Percentiles rank a stretch among this genome's conserved stretches.
Conservation (phyloP, 768 basidiomycete genomes). For the Hortiboletus campestris region DNA sequence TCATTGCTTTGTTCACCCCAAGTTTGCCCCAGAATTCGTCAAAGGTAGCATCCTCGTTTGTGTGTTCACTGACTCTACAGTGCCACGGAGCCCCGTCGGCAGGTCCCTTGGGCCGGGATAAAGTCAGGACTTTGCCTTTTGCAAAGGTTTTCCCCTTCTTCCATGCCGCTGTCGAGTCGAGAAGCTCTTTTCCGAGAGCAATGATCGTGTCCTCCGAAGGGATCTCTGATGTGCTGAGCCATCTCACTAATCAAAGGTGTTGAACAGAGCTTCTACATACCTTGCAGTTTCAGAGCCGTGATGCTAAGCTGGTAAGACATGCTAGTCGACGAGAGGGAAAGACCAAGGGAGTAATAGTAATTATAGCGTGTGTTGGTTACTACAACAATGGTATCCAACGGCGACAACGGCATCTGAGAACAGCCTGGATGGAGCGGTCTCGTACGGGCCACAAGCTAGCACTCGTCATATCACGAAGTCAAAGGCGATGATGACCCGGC, state of each 20-base stretch:
- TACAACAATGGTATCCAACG: conserved; percentile 17
- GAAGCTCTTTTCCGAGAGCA: conserved; percentile 49
- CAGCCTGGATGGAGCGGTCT: background rate
- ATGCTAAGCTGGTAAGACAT: conserved; percentile 41
- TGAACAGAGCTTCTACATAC: conserved; percentile 23
- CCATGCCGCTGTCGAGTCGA: conserved; percentile 60
- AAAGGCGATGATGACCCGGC: conserved; percentile 9
- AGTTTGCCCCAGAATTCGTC: conserved; percentile 72
- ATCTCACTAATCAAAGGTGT: background rate
- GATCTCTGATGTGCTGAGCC: conserved; percentile 41
- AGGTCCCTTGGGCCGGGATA: conserved; percentile 47
- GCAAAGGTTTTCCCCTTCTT: conserved; percentile 64
- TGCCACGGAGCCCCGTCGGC: conserved; percentile 66
- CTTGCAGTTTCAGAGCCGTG: conserved; percentile 37
- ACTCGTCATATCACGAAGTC: conserved; percentile 5
- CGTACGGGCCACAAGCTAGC: background rate
- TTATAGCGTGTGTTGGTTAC: conserved; percentile 16
- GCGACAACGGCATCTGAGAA: background rate
- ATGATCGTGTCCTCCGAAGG: conserved; percentile 60
- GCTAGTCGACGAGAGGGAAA: background rate
- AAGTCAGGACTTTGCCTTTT: conserved; percentile 54
- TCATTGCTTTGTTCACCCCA: conserved; percentile 60
- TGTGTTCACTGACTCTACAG: conserved; percentile 65
- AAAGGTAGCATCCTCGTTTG: conserved; percentile 64
- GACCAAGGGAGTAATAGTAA: conserved; percentile 3